Evolutionary conservation across 2,329 filamentous ascomycete genomes (phyloP).

Genomic region (Thyridium curvatum): DNA sequence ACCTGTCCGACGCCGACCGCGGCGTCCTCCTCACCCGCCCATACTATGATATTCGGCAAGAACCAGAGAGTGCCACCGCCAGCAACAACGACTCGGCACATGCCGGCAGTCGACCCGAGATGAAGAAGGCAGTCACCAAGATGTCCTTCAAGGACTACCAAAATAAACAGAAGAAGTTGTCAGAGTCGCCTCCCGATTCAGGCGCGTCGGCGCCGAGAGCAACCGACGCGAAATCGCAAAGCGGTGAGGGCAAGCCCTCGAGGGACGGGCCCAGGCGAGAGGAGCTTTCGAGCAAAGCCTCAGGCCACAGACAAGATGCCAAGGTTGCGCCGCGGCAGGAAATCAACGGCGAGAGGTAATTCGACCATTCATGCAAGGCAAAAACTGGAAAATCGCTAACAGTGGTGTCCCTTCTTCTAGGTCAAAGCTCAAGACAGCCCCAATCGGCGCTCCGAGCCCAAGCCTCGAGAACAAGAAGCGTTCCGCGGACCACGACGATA

Average conservation of each 20-base stretch:
- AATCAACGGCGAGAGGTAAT: constrained; percentile 22
- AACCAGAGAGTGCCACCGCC: constrained; percentile 25
- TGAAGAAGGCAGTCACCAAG: constrained; percentile 33
- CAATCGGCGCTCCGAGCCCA: constrained; percentile 22
- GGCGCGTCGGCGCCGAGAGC: constrained; percentile 6
- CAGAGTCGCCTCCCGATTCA: constrained; percentile 27
- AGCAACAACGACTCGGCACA: constrained; percentile 9
- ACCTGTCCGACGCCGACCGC: constrained; percentile 51
- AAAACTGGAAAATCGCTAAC: not conserved
- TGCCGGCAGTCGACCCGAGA: constrained; percentile 16
- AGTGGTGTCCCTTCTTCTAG: not conserved
- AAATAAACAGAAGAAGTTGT: constrained; percentile 37
- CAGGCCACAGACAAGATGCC: constrained; percentile 4
- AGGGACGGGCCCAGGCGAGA: constrained; percentile 8
- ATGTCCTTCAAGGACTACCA: constrained; percentile 54
- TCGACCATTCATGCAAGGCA: not conserved
- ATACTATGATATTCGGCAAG: constrained; percentile 51
- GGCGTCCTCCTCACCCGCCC: constrained; percentile 50
- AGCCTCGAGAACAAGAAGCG: constrained; percentile 42
- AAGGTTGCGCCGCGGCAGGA: constrained; percentile 13
- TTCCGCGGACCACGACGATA: constrained; percentile 34
- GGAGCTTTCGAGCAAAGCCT: constrained; percentile 4
- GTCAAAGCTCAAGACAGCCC: constrained; percentile 21
- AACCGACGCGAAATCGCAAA: constrained; percentile 6
- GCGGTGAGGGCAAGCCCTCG: constrained; percentile 12